Conservation (phyloP, 2,329 filamentous ascomycete genomes). For the Hypoxylon sp. region DNA sequence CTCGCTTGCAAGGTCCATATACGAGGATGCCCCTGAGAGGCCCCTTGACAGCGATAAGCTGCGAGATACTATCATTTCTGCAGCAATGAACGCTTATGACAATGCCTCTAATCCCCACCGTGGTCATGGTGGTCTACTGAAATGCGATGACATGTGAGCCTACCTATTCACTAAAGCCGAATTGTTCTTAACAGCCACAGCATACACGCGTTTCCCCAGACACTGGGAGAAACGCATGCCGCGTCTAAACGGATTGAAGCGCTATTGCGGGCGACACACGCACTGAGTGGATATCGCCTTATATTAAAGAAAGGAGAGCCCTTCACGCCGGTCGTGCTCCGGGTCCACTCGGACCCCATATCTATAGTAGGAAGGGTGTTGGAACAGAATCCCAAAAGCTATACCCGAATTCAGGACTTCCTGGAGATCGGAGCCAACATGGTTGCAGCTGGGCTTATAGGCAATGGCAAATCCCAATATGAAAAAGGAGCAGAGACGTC, state of each 20-base stretch:
- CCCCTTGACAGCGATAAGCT: slow-evolving; percentile 64
- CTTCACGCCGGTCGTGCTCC: slow-evolving; percentile 80
- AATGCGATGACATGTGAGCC: slow-evolving; percentile 78
- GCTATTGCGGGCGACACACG: slow-evolving; percentile 78
- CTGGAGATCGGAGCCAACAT: slow-evolving; percentile 76
- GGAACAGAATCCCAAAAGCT: slow-evolving; percentile 79
- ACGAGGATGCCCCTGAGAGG: slow-evolving; percentile 63
- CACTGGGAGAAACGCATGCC: slow-evolving; percentile 64
- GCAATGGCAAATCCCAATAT: slow-evolving; percentile 47
- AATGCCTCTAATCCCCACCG: slow-evolving; percentile 85
- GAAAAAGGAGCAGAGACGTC: slow-evolving; percentile 46
- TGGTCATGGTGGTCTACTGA: slow-evolving; percentile 80
- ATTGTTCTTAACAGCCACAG: slow-evolving; percentile 53
- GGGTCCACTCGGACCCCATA: slow-evolving; percentile 81
- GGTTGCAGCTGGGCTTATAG: slow-evolving; percentile 68
- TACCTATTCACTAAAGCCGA: slow-evolving; percentile 1
- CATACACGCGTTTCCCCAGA: slow-evolving; percentile 71
- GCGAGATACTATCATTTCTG: slow-evolving; percentile 69
- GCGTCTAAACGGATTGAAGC: slow-evolving; percentile 69
- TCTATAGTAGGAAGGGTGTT: slow-evolving; percentile 78
- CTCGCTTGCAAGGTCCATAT: slow-evolving; percentile 70
- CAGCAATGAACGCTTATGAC: slow-evolving; percentile 79
- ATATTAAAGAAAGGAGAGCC: slow-evolving; percentile 83
- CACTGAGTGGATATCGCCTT: slow-evolving; percentile 79
- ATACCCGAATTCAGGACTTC: slow-evolving; percentile 79